These are phyloP conservation scores for Chenopodium quinoa DNA, from an alignment of 148 eudicot genomes.

Conservation along the genomic window DNA sequence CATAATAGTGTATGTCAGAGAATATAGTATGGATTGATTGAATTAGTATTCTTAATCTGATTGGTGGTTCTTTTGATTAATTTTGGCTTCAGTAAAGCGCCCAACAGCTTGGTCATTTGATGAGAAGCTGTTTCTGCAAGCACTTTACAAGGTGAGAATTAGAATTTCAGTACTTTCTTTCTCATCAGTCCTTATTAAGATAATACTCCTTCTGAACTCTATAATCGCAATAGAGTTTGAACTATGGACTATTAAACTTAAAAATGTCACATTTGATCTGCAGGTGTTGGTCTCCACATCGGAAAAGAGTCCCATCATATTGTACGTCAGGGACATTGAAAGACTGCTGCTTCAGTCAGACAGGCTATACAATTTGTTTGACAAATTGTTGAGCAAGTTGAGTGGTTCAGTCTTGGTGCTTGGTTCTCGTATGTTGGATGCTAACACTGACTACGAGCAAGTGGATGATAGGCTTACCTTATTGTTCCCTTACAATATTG, in stretches of 20 bases:
- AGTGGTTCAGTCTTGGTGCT: constrained; percentile 70
- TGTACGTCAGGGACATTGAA: constrained; percentile 79
- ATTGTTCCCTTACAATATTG: constrained; percentile 76
- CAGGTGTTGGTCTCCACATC: constrained; percentile 68
- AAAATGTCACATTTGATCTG: constrained; percentile 8
- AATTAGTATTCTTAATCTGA: constrained; percentile 1
- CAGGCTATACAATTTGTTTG: constrained; percentile 59
- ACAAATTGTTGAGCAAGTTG: constrained; percentile 52
- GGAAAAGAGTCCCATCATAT: constrained; percentile 54
- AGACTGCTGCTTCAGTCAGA: constrained; percentile 60
- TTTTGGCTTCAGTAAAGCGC: constrained; percentile 49
- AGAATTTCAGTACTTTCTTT: background rate
- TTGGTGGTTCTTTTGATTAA: constrained; percentile 12
- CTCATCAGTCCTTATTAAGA: background rate
- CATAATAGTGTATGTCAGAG: background rate
- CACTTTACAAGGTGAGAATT: constrained; percentile 70
- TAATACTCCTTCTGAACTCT: background rate
- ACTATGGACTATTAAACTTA: background rate
- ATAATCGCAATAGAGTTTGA: too few relatives aligned
- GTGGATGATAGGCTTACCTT: constrained; percentile 50
- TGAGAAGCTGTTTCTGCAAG: constrained; percentile 71
- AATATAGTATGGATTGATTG: background rate
- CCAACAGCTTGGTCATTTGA: constrained; percentile 63
- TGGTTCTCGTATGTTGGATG: constrained; percentile 63
- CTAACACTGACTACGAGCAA: constrained; percentile 43